Base-by-base conservation (phyloP, 163 green algal species). In the Prototheca wickerhamii region DNA sequence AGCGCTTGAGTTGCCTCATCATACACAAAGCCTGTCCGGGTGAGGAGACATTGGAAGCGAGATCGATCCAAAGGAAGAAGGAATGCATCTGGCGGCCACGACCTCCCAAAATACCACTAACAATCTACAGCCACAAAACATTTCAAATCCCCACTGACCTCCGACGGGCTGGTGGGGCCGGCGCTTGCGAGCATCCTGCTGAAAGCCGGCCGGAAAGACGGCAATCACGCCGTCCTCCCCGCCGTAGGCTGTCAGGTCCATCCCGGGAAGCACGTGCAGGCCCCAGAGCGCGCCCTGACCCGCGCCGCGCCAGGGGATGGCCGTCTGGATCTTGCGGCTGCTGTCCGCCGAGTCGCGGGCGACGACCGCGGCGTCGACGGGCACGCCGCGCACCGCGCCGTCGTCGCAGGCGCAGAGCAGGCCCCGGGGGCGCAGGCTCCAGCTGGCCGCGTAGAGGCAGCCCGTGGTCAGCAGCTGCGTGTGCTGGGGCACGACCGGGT, bases 151-250 rank as follows among this genome's bases (percentile, higher is more conserved):
- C 7, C 26, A 23, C 63, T 30, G 42, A 62, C 60, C 63, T n/a
- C 63, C 40, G 3, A 68, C 35, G 1, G 61, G 60, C 0, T 30
- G 31, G 57, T 74, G 66, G 7, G 60, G n/a, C 21, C 32, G 7
- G 33, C 71, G 63, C 29, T 52, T 40, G 35, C 58, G 52, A 20
- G 21, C 53, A 21, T 61, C 29, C 3, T 21, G 30, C 50, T 70
- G 49, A 26, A 55, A 70, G 2, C 55, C 66, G 25, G 42, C 72
- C 31, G 17, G 15, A 25, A 68, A 64, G 26, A 74, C 31, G 4
- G 61, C 72, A 40, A 79, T 58, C 52, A 65, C 67, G 1, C 72
- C 72, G 42, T 79, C 67, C 62, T 79, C 72, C 0, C 72, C 72
- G n/a, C 44, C 72, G 53, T 79, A 79, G 0, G 63, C 72, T 28